A percentile compares a stretch with the other conserved stretches of the same genome.
Conservation (phyloP, 2,329 filamentous ascomycete species). For the Lachnellula cervina region DNA sequence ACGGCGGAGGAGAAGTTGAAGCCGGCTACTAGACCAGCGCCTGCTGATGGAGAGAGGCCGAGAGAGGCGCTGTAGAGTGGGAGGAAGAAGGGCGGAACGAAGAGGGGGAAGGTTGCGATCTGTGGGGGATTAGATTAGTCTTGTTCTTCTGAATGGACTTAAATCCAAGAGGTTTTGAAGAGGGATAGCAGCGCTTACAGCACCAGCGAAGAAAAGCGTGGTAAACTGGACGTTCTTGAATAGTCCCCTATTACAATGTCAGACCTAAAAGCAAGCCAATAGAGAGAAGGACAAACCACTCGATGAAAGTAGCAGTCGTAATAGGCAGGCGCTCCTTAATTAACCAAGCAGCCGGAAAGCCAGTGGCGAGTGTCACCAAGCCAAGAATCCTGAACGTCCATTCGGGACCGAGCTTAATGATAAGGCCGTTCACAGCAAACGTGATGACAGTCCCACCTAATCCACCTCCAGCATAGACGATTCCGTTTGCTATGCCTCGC, state of each 20-base stretch:
- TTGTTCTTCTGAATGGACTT: background rate
- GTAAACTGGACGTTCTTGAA: conserved; percentile 49
- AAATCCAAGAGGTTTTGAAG: background rate
- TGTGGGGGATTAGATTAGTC: conserved; percentile 23
- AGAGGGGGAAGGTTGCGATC: conserved; percentile 54
- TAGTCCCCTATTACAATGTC: conserved; percentile 37
- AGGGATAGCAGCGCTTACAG: conserved; percentile 11
- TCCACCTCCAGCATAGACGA: conserved; percentile 50
- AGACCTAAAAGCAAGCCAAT: background rate
- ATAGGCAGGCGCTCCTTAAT: conserved; percentile 44
- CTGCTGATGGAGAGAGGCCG: conserved; percentile 47
- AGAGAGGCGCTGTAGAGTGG: conserved; percentile 52
- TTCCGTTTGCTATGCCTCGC: conserved; percentile 51
- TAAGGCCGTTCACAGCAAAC: conserved; percentile 45
- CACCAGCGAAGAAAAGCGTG: conserved; percentile 49
- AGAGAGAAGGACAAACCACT: conserved; percentile 38
- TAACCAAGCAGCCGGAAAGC: conserved; percentile 50
- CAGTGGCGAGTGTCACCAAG: conserved; percentile 47
- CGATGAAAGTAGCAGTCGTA: conserved; percentile 39
- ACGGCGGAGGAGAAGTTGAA: conserved; percentile 58
- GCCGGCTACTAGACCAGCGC: conserved; percentile 53
- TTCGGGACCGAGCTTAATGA: conserved; percentile 40
- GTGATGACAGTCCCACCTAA: conserved; percentile 51
- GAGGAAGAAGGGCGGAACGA: conserved; percentile 58
- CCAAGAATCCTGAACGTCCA: conserved; percentile 52